Evolutionary conservation across 2,329 filamentous ascomycete species (phyloP), one percentile per base, ranked within the genome.

Genomic region (Verticillium zaregamsianum): DNA sequence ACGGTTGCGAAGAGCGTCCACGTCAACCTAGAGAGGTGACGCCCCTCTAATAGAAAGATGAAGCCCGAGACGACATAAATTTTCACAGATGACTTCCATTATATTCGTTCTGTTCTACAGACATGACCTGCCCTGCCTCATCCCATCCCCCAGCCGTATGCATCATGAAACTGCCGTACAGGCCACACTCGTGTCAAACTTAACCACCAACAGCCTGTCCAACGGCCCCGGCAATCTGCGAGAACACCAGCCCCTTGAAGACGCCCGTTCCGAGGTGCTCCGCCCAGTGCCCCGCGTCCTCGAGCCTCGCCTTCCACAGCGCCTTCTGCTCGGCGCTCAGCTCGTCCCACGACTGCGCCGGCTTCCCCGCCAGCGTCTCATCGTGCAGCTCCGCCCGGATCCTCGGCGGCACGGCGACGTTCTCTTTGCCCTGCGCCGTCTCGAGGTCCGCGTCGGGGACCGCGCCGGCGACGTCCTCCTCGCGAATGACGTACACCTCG

Each of bases 231-330:
- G 84, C 90, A 66, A 91, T 80, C 75, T 92, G 85, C 23, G 87
- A 85, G 75, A 96, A 96, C 65, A 96, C 77, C 35, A 96, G 84
- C 3, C 91, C 90, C 75, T 88, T 87, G 67, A 96, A 83, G 33
- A 95, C 85, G 11, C 80, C 82, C 78, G 94, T 91, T 3, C 91
- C 90, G 80, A 94, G 90, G 40, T 86, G 82, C 71, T 89, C 87
- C n/a, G 85, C 85, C 92, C 91, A 96, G 66, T 92, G 86, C 0
- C 92, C 92, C 0, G 90, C 88, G 60, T 88, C 81, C 61, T 80
- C 79, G 39, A 96, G 80, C 70, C 82, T 85, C 66, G 83, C 75
- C 76, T 87, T 92, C 92, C 92, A 96, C 20, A 79, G 77, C 59
- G 80, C 76, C 72, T 85, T 85, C 73, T 93, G 85, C 60, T 84